Conservation (phyloP, 2,329 filamentous ascomycete genomes). For the Xylaria sp. region DNA sequence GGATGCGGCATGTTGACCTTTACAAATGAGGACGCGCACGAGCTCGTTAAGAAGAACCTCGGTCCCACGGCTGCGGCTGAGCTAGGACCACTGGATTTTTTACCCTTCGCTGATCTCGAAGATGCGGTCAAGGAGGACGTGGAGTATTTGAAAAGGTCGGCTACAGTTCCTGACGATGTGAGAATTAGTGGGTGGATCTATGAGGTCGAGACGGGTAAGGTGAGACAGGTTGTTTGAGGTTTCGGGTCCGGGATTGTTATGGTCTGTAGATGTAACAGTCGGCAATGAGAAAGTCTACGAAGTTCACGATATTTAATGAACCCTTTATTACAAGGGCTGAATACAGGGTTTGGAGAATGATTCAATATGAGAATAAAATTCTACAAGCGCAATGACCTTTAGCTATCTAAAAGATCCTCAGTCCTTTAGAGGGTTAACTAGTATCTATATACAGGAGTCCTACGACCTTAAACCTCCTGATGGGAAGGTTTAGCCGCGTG, state of each 20-base stretch:
- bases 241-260: background rate
- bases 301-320: constrained; percentile 10
- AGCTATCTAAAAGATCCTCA: too few species aligned
- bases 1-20: constrained; percentile 80
- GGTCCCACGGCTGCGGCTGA: constrained; percentile 62
- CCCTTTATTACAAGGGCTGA: too few species aligned
- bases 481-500: too few species aligned
- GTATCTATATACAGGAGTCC: too few species aligned
- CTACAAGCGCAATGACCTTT: too few species aligned
- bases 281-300: background rate
- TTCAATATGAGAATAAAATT: too few species aligned
- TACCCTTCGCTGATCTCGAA: constrained; percentile 73
- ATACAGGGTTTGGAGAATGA: too few species aligned
- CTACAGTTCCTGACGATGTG: constrained; percentile 69
- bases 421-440: too few species aligned
- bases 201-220: constrained; percentile 78
- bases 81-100: constrained; percentile 65
- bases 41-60: constrained; percentile 69
- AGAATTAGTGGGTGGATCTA: constrained; percentile 79
- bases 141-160: constrained; percentile 66
- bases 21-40: constrained; percentile 66
- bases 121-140: constrained; percentile 75
- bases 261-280: background rate
- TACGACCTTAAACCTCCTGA: too few species aligned
- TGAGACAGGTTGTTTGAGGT: constrained; percentile 58